phyloP scores from a whole-genome alignment of 1,284 basidiomycete genomes.

The Cryptococcus amylolentus region DNA sequence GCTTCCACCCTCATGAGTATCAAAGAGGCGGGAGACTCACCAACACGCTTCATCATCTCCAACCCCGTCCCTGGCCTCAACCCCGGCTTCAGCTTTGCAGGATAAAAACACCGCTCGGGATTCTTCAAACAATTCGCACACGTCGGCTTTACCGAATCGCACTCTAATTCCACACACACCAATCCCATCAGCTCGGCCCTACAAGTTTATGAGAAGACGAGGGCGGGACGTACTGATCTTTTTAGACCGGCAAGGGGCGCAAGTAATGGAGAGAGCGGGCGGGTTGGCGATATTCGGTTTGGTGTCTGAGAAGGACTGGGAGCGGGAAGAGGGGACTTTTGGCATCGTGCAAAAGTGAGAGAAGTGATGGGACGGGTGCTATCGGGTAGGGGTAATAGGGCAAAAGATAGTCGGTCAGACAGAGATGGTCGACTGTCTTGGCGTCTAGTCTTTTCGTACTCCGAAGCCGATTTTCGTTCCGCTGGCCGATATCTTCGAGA shows the following conservation, averaged over 20 bases:
- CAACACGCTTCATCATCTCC: slow-evolving; percentile 44
- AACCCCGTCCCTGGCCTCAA: slow-evolving; percentile 46
- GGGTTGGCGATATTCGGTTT: neutral
- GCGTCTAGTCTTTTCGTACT: too few species aligned
- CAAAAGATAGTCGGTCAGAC: too few species aligned
- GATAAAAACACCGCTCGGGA: slow-evolving; percentile 42
- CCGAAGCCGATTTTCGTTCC: too few species aligned
- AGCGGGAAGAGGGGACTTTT: slow-evolving; percentile 7
- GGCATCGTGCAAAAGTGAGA: slow-evolving; percentile 4
- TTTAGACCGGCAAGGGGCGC: slow-evolving; percentile 29
- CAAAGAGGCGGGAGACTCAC: slow-evolving; percentile 17
- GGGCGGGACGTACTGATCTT: slow-evolving; percentile 31
- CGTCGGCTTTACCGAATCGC: slow-evolving; percentile 34
- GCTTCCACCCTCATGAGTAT: neutral
- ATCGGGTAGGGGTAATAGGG: too few species aligned
- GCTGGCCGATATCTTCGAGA: too few species aligned
- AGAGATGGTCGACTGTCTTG: too few species aligned
- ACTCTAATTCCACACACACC: slow-evolving; percentile 20
- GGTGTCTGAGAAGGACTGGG: slow-evolving; percentile 1
- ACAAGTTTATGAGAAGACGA: too few species aligned
- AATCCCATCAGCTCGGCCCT: neutral
- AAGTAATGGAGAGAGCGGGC: slow-evolving; percentile 28
- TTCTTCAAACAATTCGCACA: slow-evolving; percentile 39
- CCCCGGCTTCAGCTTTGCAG: slow-evolving; percentile 48
- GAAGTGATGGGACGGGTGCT: too few species aligned